Conservation (phyloP, 2,329 filamentous ascomycete genomes). For the Aspergillus sojae region DNA sequence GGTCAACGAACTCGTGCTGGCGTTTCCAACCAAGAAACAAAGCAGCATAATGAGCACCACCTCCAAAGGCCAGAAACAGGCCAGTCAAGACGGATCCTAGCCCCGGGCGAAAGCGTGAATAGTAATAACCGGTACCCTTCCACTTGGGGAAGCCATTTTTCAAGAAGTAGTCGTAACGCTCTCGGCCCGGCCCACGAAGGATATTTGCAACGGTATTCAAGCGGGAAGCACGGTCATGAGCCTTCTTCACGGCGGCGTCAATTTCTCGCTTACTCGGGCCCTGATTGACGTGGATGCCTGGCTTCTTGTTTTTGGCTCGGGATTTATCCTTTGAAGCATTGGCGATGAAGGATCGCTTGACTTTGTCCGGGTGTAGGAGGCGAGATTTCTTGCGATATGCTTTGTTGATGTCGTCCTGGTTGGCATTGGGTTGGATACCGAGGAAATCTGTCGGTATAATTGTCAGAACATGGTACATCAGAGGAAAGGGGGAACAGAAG, state of each 20-base stretch:
- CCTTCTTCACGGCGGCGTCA: conserved; percentile 75
- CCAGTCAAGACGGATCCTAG: conserved; percentile 81
- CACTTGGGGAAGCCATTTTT: conserved; percentile 90
- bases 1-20: conserved; percentile 85
- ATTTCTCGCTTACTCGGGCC: conserved; percentile 74
- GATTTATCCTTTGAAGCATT: conserved; percentile 62
- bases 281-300: conserved; percentile 68
- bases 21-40: conserved; percentile 86
- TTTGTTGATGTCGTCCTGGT: conserved; percentile 86
- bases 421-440: conserved; percentile 71
- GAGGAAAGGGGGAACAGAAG: not conserved
- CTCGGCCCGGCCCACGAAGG: conserved; percentile 75
- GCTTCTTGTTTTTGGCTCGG: conserved; percentile 57
- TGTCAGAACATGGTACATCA: not conserved
- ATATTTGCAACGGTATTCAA: conserved; percentile 84
- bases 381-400: conserved; percentile 88
- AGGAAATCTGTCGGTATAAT: conserved; percentile 66
- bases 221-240: conserved; percentile 79
- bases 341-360: conserved; percentile 77
- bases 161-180: conserved; percentile 94
- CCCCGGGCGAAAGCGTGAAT: conserved; percentile 88
- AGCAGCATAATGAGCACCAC: conserved; percentile 82
- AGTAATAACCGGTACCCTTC: conserved; percentile 99
- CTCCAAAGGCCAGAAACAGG: conserved; percentile 79
- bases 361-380: conserved; percentile 91